Conservation (phyloP, 2,329 filamentous ascomycete species). For the Aspergillus sp. region DNA sequence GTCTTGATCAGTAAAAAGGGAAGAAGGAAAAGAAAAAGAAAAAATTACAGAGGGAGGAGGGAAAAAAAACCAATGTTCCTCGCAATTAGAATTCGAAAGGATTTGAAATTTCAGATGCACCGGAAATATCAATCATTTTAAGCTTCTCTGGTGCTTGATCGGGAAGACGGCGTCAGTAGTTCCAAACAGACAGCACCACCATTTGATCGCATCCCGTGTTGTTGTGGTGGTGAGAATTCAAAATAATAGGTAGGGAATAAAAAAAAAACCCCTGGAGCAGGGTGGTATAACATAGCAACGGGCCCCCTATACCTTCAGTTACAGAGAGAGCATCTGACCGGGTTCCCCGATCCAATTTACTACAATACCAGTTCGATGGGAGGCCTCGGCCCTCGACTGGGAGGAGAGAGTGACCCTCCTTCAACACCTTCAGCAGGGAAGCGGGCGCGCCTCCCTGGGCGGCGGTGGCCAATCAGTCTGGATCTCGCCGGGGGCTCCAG, state of each 20-base stretch:
- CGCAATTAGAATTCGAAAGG: background rate
- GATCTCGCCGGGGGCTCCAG: constrained; percentile 3
- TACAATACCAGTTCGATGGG: constrained; percentile 14
- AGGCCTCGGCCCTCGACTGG: constrained; percentile 21
- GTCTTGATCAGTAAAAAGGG: too few species aligned
- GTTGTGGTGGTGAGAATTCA: too few species aligned
- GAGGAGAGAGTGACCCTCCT: constrained; percentile 15
- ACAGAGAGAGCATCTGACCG: constrained; percentile 1
- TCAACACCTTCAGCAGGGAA: constrained; percentile 16
- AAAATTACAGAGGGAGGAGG: background rate
- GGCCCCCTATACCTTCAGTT: background rate
- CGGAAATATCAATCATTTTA: constrained; percentile 5
- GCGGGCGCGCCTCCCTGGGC: constrained; percentile 17
- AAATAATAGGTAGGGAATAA: too few species aligned
- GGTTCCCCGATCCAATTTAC: constrained; percentile 1
- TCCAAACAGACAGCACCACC: background rate
- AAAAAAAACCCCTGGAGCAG: too few species aligned
- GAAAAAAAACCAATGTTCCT: background rate
- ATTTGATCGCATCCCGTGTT: background rate
- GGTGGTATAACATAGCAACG: too few species aligned
- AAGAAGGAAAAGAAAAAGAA: background rate
- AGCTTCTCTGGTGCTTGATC: background rate
- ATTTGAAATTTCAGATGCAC: background rate
- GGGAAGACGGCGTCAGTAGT: background rate
- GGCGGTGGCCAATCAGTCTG: constrained; percentile 18